Evolutionary conservation across 139 green algal genomes (phyloP).

Genomic region (Picochlorum sp.): DNA sequence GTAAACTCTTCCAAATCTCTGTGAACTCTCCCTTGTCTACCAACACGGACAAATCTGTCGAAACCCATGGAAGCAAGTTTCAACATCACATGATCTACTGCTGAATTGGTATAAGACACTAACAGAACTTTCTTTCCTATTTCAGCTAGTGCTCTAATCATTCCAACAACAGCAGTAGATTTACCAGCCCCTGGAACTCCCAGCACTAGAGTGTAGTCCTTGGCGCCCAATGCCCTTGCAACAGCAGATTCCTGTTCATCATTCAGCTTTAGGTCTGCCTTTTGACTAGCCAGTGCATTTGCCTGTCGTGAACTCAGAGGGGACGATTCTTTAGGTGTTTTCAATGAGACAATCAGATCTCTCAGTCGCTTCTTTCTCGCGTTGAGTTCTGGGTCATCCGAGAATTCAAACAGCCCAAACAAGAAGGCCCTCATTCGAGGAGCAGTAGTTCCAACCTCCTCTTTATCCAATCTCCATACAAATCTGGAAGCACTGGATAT

Average conservation of each 20-base stretch:
- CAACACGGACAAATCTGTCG: conserved; percentile 67
- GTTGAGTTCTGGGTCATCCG: background rate
- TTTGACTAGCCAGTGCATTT: background rate
- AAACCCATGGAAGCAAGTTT: conserved; percentile 39
- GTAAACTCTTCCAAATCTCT: conserved; percentile 35
- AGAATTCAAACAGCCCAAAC: conserved; percentile 21
- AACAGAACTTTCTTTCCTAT: conserved; percentile 62
- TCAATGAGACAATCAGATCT: conserved; percentile 46
- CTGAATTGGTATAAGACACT: conserved; percentile 90
- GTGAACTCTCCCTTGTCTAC: conserved; percentile 40
- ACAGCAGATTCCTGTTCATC: conserved; percentile 55
- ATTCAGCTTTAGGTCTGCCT: conserved; percentile 35
- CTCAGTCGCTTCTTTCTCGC: conserved; percentile 18
- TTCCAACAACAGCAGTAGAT: conserved; percentile 53
- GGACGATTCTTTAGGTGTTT: conserved; percentile 7
- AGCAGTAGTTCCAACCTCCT: conserved; percentile 44
- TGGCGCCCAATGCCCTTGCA: conserved; percentile 27
- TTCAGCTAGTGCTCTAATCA: conserved; percentile 39
- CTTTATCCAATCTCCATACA: conserved; percentile 62
- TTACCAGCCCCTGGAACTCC: conserved; percentile 81
- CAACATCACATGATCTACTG: conserved; percentile 91
- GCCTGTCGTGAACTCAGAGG: background rate
- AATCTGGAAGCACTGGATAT: background rate
- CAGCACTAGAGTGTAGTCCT: conserved; percentile 77
- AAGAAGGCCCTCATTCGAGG: conserved; percentile 48